phyloP scores from a whole-genome alignment of 2,329 filamentous ascomycete species.

The Diatrype stigma region DNA sequence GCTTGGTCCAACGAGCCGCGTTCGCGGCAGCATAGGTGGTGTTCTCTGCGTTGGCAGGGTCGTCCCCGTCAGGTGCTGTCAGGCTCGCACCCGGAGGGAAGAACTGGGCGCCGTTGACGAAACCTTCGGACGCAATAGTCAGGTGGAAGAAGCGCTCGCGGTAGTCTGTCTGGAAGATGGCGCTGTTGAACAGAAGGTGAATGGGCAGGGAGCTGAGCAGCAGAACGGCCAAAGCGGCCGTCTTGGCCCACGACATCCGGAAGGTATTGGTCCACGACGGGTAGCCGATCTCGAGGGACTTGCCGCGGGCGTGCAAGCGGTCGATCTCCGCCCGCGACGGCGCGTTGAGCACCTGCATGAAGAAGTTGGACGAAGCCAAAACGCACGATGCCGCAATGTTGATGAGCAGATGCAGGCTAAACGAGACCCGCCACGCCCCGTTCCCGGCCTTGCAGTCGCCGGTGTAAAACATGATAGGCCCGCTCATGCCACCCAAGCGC shows the following conservation, averaged over 20 bases:
- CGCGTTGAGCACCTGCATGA: conserved; percentile 7
- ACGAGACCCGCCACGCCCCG: too few relatives aligned
- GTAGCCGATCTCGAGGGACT: conserved; percentile 39
- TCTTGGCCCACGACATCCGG: neutral
- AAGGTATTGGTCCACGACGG: conserved; percentile 33
- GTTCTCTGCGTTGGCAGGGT: neutral
- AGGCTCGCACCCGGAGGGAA: conserved; percentile 5
- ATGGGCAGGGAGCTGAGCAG: conserved; percentile 1
- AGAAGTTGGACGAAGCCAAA: conserved; percentile 8
- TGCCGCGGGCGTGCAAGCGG: conserved; percentile 33
- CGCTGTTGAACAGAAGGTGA: conserved; percentile 8
- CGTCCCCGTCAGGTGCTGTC: neutral
- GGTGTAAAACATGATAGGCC: too few relatives aligned
- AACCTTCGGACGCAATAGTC: conserved; percentile 4
- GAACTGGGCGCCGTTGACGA: conserved; percentile 2
- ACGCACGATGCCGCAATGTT: too few relatives aligned
- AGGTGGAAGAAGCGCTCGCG: conserved; percentile 3
- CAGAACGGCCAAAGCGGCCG: neutral
- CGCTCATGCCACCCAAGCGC: too few relatives aligned
- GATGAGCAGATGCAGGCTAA: too few relatives aligned
- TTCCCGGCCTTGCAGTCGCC: too few relatives aligned
- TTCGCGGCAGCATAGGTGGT: neutral
- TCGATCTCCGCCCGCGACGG: conserved; percentile 23
- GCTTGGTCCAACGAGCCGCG: neutral
- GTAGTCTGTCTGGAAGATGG: conserved; percentile 4